Base-by-base conservation (phyloP, 2,329 filamentous ascomycete genomes). In the Monilinia vaccinii-corymbosi region DNA sequence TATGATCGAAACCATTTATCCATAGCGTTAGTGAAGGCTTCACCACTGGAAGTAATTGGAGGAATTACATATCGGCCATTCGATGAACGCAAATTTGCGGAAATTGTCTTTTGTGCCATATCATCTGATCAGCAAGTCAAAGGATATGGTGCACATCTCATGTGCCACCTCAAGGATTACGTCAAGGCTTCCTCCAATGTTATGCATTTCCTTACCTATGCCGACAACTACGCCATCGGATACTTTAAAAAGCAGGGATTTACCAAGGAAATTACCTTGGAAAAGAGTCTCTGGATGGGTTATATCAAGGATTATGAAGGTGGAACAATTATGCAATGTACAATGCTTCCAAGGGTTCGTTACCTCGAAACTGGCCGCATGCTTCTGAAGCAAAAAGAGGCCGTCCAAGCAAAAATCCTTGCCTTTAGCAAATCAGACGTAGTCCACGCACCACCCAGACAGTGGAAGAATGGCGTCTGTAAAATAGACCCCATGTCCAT, bases 291-390 rank as follows among this genome's bases (percentile, higher is more conserved):
- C 4, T 99, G 94, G 94, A 97, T 97, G 94, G 94, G 94, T 3
- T 99, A 97, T 70, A 99, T 99, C 78, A 99, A 99, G 73, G 94
- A 99, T 73, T 99, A 99, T 73, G 94, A 99, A 75, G 94, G 94
- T 61, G 94, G 94, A 61, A 99, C 94, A 0, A 96, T 99, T 63
- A 99, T 99, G 94, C 94, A 99, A 76, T 99, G 94, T 71, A 91
- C 88, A 56, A 97, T 99, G 94, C 81, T 99, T 23, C 93, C 93
- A 9, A 89, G 88, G 64, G 91, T 97, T 58, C 88, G 94, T 53
- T 99, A 99, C 74, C 85, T 99, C 7, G 93, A 99, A 73, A 84
- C 86, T 70, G 89, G 91, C 3, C 87, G 92, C 64, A 96, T 99
- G 91, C 81, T 99, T 2, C 82, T 96, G 51, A 97, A 99, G 77